Evolutionary conservation across 805 yeast genomes (phyloP).

Genomic region (Blastobotrys americana): DNA sequence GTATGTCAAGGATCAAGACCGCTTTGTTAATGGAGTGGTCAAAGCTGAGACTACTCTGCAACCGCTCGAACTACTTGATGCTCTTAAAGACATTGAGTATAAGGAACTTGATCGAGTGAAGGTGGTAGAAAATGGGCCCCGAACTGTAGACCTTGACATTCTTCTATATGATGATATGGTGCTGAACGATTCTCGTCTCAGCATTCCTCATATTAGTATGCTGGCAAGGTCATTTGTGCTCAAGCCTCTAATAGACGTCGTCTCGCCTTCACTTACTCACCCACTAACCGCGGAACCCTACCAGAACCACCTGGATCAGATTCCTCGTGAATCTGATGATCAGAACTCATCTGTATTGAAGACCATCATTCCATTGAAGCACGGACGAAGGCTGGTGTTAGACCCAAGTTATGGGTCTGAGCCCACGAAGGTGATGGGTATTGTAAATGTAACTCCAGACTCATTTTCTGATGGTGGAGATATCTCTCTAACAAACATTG

Average conservation of each 20-base stretch:
- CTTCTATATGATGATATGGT: slow-evolving; percentile 57
- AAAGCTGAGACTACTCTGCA: slow-evolving; percentile 51
- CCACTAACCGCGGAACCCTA: slow-evolving; percentile 85
- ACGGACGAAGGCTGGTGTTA: slow-evolving; percentile 31
- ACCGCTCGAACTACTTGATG: slow-evolving; percentile 57
- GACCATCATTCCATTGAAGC: slow-evolving; percentile 21
- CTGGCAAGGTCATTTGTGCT: slow-evolving; percentile 85
- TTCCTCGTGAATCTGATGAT: slow-evolving; percentile 35
- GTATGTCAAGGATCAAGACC: slow-evolving; percentile 75
- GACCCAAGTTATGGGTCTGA: slow-evolving; percentile 40
- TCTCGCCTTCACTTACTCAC: slow-evolving; percentile 59
- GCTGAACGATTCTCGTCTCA: slow-evolving; percentile 50
- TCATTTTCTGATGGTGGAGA: slow-evolving; percentile 89
- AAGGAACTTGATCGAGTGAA: slow-evolving; percentile 63
- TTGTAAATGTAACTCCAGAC: slow-evolving; percentile 86
- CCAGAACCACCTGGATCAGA: slow-evolving; percentile 54
- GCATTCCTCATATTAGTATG: slow-evolving; percentile 83
- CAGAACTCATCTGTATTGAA: slow-evolving; percentile 22
- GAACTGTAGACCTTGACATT: slow-evolving; percentile 86
- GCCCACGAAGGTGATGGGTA: slow-evolving; percentile 75
- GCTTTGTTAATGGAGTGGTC: slow-evolving; percentile 78
- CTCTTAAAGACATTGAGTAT: slow-evolving; percentile 73
- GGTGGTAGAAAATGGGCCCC: slow-evolving; percentile 81
- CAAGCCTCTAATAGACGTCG: slow-evolving; percentile 77
- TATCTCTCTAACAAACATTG: slow-evolving; percentile 35